phyloP scores from a whole-genome alignment of 768 basidiomycete species.

The Hygrophorus russula region DNA sequence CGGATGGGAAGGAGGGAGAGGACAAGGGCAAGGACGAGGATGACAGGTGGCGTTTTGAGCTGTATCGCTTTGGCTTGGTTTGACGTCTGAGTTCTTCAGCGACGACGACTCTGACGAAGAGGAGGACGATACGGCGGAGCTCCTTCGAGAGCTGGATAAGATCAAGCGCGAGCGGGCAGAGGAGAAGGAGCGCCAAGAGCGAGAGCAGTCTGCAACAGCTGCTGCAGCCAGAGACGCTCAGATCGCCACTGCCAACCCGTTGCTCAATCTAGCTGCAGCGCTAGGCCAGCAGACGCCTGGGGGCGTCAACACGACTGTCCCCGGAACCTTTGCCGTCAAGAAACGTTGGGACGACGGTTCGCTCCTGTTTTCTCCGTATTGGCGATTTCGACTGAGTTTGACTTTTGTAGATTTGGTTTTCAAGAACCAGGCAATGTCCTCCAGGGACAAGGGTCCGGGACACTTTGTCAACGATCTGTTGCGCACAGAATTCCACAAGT shows the following conservation, averaged over 20 bases:
- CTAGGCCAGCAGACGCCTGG: slow-evolving; percentile 60
- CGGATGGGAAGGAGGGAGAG: slow-evolving; percentile 19
- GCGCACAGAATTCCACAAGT: slow-evolving; percentile 92
- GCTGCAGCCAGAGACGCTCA: slow-evolving; percentile 64
- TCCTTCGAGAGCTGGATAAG: slow-evolving; percentile 95
- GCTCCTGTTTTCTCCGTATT: slow-evolving; percentile 13
- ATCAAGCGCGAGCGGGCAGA: slow-evolving; percentile 94
- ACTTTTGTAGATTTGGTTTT: slow-evolving; percentile 74
- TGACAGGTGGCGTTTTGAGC: slow-evolving; percentile 13
- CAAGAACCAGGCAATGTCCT: slow-evolving; percentile 88
- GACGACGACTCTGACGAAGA: slow-evolving; percentile 40
- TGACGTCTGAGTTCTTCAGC: slow-evolving; percentile 12
- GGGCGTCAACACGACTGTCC: slow-evolving; percentile 60
- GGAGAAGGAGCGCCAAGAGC: slow-evolving; percentile 78
- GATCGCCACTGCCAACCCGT: slow-evolving; percentile 79
- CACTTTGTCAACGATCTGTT: slow-evolving; percentile 94
- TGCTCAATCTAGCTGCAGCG: slow-evolving; percentile 86
- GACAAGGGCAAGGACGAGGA: slow-evolving; percentile 25
- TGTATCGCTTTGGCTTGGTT: too few species aligned
- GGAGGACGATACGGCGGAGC: slow-evolving; percentile 88
- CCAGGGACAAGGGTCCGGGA: slow-evolving; percentile 49
- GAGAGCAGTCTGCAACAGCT: slow-evolving; percentile 52
- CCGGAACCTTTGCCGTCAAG: slow-evolving; percentile 86
- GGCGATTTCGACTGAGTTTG: slow-evolving; percentile 1
- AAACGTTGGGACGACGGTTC: slow-evolving; percentile 90